A percentile compares a stretch with the other conserved stretches of the same genome.
Conservation (phyloP, 2,329 filamentous ascomycete species). For the Rutstroemia sp. region DNA sequence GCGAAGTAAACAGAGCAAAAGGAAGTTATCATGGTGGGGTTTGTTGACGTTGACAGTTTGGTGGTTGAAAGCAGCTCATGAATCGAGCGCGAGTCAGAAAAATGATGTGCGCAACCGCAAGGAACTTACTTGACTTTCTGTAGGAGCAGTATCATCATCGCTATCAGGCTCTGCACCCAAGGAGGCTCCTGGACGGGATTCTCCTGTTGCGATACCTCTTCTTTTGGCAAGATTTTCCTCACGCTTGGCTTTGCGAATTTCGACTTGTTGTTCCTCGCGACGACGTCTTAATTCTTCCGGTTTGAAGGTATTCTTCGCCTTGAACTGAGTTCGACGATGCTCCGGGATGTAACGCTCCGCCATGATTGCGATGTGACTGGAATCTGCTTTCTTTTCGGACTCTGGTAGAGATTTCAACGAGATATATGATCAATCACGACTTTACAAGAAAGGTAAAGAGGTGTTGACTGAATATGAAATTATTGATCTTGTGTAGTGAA, state of each 20-base stretch:
- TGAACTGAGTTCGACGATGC: constrained; percentile 98
- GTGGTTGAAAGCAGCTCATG: not conserved
- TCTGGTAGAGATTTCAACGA: constrained; percentile 2
- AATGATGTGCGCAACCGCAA: constrained; percentile 9
- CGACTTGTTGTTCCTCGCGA: constrained; percentile 97
- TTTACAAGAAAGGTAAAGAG: constrained; percentile 9
- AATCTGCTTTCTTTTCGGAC: constrained; percentile 4
- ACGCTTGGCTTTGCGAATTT: constrained; percentile 97
- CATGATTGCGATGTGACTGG: constrained; percentile 47
- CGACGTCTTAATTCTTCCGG: constrained; percentile 96
- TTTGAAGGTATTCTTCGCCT: constrained; percentile 99
- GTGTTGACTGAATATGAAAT: constrained; percentile 12
- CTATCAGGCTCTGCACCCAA: constrained; percentile 88
- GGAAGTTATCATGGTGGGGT: constrained; percentile 1
- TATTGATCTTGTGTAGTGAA: not conserved
- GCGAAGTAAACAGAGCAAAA: constrained; percentile 22
- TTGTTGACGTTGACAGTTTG: not conserved
- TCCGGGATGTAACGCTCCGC: constrained; percentile 99
- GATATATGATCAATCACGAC: not conserved
- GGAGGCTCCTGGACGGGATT: constrained; percentile 69
- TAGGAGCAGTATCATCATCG: constrained; percentile 92
- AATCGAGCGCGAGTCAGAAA: not conserved
- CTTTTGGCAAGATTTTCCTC: constrained; percentile 99
- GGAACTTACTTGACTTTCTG: constrained; percentile 86
- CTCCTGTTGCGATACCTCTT: constrained; percentile 81